Percentiles rank a stretch among this genome's conserved stretches.
Evolutionary conservation across 495 filamentous ascomycete species (phyloP).

Genomic region (Neurospora africana): DNA sequence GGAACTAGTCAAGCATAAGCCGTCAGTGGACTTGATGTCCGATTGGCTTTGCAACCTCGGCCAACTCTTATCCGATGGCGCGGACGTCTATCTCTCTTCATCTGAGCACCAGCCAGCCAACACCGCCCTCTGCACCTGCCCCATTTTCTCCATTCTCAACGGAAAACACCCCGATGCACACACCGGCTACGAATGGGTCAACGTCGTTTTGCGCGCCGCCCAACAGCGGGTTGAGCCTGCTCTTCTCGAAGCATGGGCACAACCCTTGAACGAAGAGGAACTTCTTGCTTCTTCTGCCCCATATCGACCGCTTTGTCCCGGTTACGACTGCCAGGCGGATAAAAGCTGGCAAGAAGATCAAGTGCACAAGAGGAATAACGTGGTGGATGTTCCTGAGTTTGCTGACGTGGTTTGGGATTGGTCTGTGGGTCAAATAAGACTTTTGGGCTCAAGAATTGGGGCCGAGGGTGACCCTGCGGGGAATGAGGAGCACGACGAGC

Average conservation of each 20-base stretch:
- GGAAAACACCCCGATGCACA: neutral
- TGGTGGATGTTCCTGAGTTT: neutral
- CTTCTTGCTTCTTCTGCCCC: neutral
- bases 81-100: neutral
- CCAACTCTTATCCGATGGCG: neutral
- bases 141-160: neutral
- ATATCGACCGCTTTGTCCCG: neutral
- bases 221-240: neutral
- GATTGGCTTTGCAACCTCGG: neutral
- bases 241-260: neutral
- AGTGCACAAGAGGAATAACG: neutral
- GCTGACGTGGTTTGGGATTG: neutral
- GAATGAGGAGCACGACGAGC: too few relatives aligned
- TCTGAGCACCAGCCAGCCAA: neutral
- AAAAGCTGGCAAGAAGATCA: neutral
- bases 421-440: neutral
- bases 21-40: neutral
- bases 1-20: neutral
- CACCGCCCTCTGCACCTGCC: neutral
- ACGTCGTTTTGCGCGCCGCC: neutral
- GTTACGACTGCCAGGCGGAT: neutral
- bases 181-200: neutral
- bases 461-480: too few relatives aligned
- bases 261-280: neutral
- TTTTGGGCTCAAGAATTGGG: neutral